These are phyloP conservation scores for Chlorella variabilis DNA, from an alignment of 163 green algal species.

Conservation along the genomic window DNA sequence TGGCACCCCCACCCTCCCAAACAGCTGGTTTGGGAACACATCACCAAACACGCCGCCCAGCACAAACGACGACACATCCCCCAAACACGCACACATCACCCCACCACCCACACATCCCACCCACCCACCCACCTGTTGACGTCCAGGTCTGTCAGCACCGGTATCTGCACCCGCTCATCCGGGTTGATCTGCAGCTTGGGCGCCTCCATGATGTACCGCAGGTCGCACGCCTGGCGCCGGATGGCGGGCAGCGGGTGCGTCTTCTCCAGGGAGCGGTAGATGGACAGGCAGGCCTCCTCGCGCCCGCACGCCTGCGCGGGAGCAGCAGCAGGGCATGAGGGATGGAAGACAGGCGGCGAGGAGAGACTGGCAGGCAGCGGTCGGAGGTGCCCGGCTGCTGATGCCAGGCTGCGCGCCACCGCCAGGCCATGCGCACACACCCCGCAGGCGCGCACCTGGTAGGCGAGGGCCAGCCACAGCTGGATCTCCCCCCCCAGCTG, in stretches of 20 bases:
- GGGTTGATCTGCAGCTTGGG: conserved; percentile 78
- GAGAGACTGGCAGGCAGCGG: too few species aligned
- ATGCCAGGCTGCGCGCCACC: neutral
- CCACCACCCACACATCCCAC: neutral
- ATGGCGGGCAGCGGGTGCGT: conserved; percentile 75
- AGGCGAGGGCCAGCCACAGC: conserved; percentile 90
- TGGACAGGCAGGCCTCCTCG: conserved; percentile 80
- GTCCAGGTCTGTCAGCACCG: conserved; percentile 67
- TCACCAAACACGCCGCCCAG: too few species aligned
- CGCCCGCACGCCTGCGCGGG: conserved; percentile 57
- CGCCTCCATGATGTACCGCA: conserved; percentile 92
- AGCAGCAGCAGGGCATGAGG: too few species aligned
- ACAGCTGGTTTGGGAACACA: too few species aligned
- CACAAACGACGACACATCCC: too few species aligned
- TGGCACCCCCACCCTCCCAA: too few species aligned
- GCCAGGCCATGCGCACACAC: neutral
- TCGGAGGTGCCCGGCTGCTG: too few species aligned
- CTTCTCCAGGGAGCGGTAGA: conserved; percentile 80
- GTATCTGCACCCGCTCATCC: conserved; percentile 85
- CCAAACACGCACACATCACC: neutral
- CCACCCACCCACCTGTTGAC: conserved; percentile 27
- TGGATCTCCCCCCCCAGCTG: conserved; percentile 83
- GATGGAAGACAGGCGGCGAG: too few species aligned
- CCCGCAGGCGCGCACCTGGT: conserved; percentile 63
- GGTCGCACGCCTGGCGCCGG: conserved; percentile 66